Evolutionary conservation across 768 basidiomycete genomes (phyloP), one percentile per base, ranked within the genome.

Genomic region (Naganishia antarctica): DNA sequence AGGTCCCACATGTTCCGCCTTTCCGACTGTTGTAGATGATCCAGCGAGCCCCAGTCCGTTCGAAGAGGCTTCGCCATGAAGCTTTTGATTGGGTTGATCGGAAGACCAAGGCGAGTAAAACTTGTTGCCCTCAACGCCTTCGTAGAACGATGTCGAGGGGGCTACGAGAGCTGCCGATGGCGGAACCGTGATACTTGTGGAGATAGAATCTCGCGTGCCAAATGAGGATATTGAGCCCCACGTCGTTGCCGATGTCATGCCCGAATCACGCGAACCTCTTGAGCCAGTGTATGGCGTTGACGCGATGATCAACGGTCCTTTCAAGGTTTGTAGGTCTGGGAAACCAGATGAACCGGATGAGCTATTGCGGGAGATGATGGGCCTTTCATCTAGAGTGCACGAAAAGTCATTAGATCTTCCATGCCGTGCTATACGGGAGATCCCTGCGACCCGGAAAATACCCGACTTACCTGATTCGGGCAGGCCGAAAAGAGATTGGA

Each of bases 401-500:
- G n/a, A 34, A 34, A 7, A 29, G 50, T 1, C n/a, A 51, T n/a
- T n/a, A n/a, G n/a, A n/a, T n/a, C n/a, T n/a, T n/a, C n/a, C n/a
- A n/a, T n/a, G n/a, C n/a, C n/a, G n/a, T n/a, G n/a, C n/a, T n/a
- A n/a, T n/a, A n/a, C n/a, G n/a, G n/a, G n/a, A n/a, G n/a, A n/a
- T n/a, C n/a, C n/a, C n/a, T n/a, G n/a, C n/a, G n/a, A n/a, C n/a
- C 21, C 21, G 11, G 5, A 21, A 51, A 1, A 15, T n/a, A 13
- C 13, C 7, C 25, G 40, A 63, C 62, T 23, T 26, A 63, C 62
- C 63, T 72, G 69, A 66, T 44, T 60, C 34, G 9, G 65, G 60
- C 16, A 66, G 49, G 18, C 71, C 73, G 45, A 77, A 74, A 6
- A 77, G 48, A 16, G 70, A 60, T 60, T 73, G 73, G 45, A 77